Evolutionary conservation across 1,284 basidiomycete genomes (phyloP), one percentile per base, ranked within the genome.

Genomic region (Malassezia equina): DNA sequence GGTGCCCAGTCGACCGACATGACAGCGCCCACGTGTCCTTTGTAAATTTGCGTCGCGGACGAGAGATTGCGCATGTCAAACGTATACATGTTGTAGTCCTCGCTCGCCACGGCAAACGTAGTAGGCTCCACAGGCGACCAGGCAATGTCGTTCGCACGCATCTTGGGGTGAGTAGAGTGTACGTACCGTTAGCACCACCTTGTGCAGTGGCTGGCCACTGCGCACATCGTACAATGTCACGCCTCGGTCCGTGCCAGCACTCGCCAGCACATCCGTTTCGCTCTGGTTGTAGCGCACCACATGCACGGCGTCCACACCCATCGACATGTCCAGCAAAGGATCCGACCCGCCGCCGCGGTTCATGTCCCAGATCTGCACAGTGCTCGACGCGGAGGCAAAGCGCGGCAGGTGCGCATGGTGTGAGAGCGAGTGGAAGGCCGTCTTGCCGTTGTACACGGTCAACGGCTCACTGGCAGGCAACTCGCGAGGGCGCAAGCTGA

Each of bases 51-150:
- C 3, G 84, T 88, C 1, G 94, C 90, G 0, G 81, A 80, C 9
- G 81, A 78, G 46, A 99, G 80, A 56, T 87, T 83, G 41, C 93
- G 83, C 59, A 98, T 87, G 72, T 99, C 94, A 75, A 94, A 99
- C 0, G 94, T 96, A 77, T 98, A 98, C 36, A 98, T 79, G 69
- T 96, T 95, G 78, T 96, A 91, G 74, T 98, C 94, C 78, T 98
- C 94, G 1, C 90, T 94, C 12, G 88, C 94, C 13, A 96, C 82
- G 2, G 96, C 82, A 33, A 96, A 78, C 3, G 85, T 81, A 0
- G 91, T 95, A 0, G 94, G 93, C 73, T 93, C 86, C 0, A 89
- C 90, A 0, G 94, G 93, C 47, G 89, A 95, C 90, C 91, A 99
- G 19, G 88, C 81, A 4, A 98, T 80, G 32, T 86, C 81, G 66